Percentiles rank a stretch among this genome's conserved stretches.
These are phyloP conservation scores for Zygosaccharomyces siamensis DNA, from an alignment of 805 yeast species.

Conservation along the genomic window DNA sequence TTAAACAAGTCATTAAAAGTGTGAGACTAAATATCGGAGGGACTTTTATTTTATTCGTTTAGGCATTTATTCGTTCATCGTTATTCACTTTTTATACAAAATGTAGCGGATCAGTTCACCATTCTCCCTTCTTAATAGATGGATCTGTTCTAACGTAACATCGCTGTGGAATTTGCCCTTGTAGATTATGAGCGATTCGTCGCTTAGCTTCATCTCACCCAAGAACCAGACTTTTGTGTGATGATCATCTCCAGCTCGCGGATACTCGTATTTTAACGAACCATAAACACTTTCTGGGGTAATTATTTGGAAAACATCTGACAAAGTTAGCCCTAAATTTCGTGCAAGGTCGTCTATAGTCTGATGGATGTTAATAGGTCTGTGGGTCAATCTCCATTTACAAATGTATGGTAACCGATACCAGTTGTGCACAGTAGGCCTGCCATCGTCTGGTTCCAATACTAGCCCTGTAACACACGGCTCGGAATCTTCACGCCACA, in stretches of 20 bases:
- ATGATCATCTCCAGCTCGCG: constrained; percentile 24
- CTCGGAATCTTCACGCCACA: constrained; percentile 34
- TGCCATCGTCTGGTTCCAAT: constrained; percentile 18
- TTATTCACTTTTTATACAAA: constrained; percentile 22
- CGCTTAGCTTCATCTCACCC: constrained; percentile 27
- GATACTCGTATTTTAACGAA: constrained; percentile 29
- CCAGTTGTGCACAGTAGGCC: constrained; percentile 21
- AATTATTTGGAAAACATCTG: constrained; percentile 25
- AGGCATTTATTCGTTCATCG: constrained; percentile 1
- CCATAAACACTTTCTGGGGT: constrained; percentile 26
- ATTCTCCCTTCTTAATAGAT: constrained; percentile 26
- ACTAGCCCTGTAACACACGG: constrained; percentile 29
- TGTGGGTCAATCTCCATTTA: constrained; percentile 26
- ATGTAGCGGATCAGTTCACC: constrained; percentile 28
- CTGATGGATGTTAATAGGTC: constrained; percentile 20
- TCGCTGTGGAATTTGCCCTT: constrained; percentile 33
- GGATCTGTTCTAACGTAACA: constrained; percentile 29
- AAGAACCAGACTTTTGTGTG: constrained; percentile 30
- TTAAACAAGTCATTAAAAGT: constrained; percentile 16
- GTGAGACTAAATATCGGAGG: constrained; percentile 1
- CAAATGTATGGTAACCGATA: constrained; percentile 23
- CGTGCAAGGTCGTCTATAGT: constrained; percentile 16
- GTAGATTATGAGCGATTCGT: constrained; percentile 24
- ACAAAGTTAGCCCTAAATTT: constrained; percentile 21
- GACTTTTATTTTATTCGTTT: background rate